Evolutionary conservation across 495 filamentous ascomycete species (phyloP), one percentile per base, ranked within the genome.

Genomic region (Thozetella sp.): DNA sequence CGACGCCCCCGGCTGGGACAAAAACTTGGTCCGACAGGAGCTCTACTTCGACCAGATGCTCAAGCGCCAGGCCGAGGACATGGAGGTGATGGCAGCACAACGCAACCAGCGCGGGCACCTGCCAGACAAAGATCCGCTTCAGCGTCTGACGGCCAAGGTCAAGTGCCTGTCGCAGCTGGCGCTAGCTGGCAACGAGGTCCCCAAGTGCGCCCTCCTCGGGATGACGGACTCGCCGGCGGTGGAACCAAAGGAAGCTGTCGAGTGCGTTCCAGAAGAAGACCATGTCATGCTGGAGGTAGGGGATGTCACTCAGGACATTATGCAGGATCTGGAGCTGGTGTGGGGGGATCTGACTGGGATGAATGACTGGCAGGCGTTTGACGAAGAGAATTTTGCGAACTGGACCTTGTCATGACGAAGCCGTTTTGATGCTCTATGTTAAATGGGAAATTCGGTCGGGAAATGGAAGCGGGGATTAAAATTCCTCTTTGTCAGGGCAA

Each of bases 1-100:
- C n/a, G 37, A 58, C 30, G 20, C 53, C 0, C 66, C 66, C 10
- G 66, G 68, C 26, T 68, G 66, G 63, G 66, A 71, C 34, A n/a
- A 61, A 51, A 52, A 25, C 17, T 27, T 17, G 43, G 65, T 67
- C 12, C 40, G 63, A 25, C n/a, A 25, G 37, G 61, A 63, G 40
- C 34, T 68, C 51, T 22, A 43, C 43, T 64, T 66, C 22, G 61
- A 63, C 34, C 22, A 55, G 51, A 57, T 62, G 37, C 3, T 69
- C n/a, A 61, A 59, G 34, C 26, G 55, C 10, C 60, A 68, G 52
- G 40, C 65, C 12, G 24, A 50, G 2, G 65, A 68, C 27, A 68
- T 71, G 66, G 50, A 64, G 46, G 20, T 43, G 6, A 59, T 63
- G 24, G 56, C 62, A 0, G 51, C 53, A 26, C 25, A 52, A 43